Conservation (phyloP, 345 rosid genomes). For the Acer campestre region DNA sequence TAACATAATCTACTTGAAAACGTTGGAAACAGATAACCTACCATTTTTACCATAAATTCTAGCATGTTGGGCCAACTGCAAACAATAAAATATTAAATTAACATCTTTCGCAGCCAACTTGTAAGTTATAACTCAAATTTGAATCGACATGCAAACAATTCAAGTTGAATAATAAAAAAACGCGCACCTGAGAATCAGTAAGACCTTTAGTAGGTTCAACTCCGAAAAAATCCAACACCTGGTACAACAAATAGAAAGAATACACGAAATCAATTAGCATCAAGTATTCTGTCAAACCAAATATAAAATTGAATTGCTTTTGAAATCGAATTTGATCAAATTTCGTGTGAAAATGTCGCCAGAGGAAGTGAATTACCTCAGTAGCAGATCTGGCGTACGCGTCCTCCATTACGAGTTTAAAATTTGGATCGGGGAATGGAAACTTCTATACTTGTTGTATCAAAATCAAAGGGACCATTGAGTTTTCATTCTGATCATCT, state of each 20-base stretch:
- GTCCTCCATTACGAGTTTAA: constrained; percentile 67
- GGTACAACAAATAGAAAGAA: constrained; percentile 20
- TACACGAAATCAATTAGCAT: not conserved
- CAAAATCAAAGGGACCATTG: not conserved
- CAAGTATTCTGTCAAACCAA: not conserved
- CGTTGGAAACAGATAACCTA: constrained; percentile 34
- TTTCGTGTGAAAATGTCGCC: not conserved
- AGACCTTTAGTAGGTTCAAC: constrained; percentile 82
- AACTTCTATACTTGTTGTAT: not conserved
- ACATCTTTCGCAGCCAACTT: no score
- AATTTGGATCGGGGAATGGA: constrained; percentile 15
- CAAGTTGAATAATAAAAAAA: not conserved
- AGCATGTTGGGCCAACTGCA: constrained; percentile 74
- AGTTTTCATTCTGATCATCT: not conserved
- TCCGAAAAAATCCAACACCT: constrained; percentile 91
- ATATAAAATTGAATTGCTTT: not conserved
- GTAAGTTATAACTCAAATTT: not conserved
- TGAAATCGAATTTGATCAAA: not conserved
- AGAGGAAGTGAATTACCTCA: constrained; percentile 60
- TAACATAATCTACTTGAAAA: not conserved
- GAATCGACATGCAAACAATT: constrained; percentile 5
- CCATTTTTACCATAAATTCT: constrained; percentile 73
- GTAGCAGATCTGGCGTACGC: constrained; percentile 92
- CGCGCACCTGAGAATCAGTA: constrained; percentile 79
- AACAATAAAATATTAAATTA: constrained; percentile 5